Percentiles rank a stretch among this genome's conserved stretches.
These are phyloP conservation scores for Candolleomyces aberdarensis DNA, from an alignment of 768 basidiomycete species.

Conservation along the genomic window DNA sequence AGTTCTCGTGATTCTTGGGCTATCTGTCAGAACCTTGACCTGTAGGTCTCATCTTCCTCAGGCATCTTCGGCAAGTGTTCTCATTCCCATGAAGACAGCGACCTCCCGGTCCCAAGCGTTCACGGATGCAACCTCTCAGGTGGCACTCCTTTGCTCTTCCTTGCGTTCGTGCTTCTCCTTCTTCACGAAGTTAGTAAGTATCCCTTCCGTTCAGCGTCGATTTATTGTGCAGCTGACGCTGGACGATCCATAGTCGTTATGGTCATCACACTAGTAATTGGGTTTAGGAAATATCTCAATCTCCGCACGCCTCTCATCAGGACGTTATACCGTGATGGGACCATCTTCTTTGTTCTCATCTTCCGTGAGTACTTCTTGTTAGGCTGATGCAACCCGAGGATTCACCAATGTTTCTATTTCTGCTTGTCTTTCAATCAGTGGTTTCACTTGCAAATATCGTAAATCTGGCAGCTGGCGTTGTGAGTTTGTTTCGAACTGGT, in stretches of 20 bases:
- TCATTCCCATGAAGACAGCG: background rate
- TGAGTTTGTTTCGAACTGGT: background rate
- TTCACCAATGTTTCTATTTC: background rate
- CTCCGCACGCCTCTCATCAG: slow-evolving; percentile 16
- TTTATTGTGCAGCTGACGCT: background rate
- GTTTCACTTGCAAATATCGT: slow-evolving; percentile 15
- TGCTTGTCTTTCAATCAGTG: slow-evolving; percentile 3
- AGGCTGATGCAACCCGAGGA: background rate
- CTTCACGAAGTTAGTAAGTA: slow-evolving; percentile 4
- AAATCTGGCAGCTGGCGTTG: slow-evolving; percentile 13
- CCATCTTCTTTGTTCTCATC: slow-evolving; percentile 21
- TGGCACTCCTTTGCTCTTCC: slow-evolving; percentile 9
- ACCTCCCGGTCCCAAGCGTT: slow-evolving; percentile 7
- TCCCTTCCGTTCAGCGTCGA: background rate
- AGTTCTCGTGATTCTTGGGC: background rate
- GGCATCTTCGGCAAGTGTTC: background rate
- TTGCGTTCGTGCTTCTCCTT: slow-evolving; percentile 8
- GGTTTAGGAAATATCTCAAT: slow-evolving; percentile 18
- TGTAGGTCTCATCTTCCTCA: background rate
- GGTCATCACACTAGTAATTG: slow-evolving; percentile 19
- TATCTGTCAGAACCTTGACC: background rate
- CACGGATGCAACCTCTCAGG: slow-evolving; percentile 11
- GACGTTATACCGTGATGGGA: slow-evolving; percentile 21
- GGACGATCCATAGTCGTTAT: slow-evolving; percentile 17
- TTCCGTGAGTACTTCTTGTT: slow-evolving; percentile 14